These are phyloP conservation scores for Gastrolobium bilobum DNA, from an alignment of 306 rosid species.

Conservation along the genomic window DNA sequence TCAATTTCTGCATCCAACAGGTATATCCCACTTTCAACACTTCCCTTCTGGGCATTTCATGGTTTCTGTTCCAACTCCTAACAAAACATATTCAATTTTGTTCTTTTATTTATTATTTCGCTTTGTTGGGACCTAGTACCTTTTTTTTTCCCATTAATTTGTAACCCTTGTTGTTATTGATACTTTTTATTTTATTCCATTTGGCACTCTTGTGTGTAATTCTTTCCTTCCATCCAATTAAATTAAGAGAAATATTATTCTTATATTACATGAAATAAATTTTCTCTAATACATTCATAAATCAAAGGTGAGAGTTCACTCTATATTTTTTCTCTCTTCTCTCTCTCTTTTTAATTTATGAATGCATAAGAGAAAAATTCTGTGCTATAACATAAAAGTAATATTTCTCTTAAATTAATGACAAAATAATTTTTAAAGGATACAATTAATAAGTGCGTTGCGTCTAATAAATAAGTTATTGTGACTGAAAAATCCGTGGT, in stretches of 20 bases:
- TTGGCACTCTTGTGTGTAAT: not conserved
- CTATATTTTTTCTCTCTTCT: too few species aligned
- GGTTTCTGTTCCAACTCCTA: conserved; percentile 39
- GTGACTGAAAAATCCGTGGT: too few species aligned
- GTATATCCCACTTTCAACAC: conserved; percentile 46
- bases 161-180: not conserved
- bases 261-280: too few species aligned
- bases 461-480: too few species aligned
- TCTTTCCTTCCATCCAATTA: not conserved
- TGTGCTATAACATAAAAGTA: too few species aligned
- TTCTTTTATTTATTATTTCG: not conserved
- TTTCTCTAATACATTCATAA: too few species aligned
- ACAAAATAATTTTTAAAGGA: too few species aligned
- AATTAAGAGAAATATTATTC: not conserved
- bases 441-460: too few species aligned
- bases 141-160: not conserved
- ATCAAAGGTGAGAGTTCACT: too few species aligned
- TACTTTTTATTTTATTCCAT: not conserved
- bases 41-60: conserved; percentile 47
- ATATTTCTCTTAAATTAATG: too few species aligned
- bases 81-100: not conserved
- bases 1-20: conserved; percentile 49
- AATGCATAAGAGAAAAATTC: too few species aligned
- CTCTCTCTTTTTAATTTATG: too few species aligned
- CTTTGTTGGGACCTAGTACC: not conserved